These are phyloP conservation scores for Setaria italica DNA, from an alignment of 202 grass and related monocot genomes.

Conservation along the genomic window DNA sequence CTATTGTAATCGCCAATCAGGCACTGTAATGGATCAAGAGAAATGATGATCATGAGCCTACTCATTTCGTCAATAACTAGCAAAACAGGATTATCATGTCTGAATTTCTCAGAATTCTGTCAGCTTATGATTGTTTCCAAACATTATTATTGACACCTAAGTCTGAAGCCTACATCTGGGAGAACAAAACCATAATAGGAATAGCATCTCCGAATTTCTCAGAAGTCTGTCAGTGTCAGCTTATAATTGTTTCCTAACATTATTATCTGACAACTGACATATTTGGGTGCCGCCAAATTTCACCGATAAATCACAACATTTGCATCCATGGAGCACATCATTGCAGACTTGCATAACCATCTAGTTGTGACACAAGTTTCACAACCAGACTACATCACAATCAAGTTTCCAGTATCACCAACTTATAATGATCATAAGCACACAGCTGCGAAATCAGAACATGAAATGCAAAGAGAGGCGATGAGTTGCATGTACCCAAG, in stretches of 20 bases:
- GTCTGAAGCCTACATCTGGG: not conserved
- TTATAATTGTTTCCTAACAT: too few relatives aligned
- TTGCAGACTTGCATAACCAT: not conserved
- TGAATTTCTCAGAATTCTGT: not conserved
- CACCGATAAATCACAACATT: not conserved
- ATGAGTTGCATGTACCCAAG: conserved; percentile 31
- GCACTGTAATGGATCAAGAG: not conserved
- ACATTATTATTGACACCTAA: not conserved
- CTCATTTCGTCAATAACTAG: not conserved
- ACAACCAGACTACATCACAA: not conserved
- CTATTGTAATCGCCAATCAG: not conserved
- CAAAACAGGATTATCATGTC: not conserved
- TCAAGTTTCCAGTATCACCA: conserved; percentile 5
- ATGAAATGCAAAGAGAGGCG: not conserved
- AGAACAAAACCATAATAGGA: not conserved
- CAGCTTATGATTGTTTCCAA: not conserved
- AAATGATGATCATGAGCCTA: not conserved
- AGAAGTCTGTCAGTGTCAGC: too few relatives aligned
- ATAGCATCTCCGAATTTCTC: too few relatives aligned
- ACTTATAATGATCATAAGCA: conserved; percentile 2
- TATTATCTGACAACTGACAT: too few relatives aligned
- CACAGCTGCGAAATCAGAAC: not conserved
- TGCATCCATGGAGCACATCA: not conserved
- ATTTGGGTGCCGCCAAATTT: too few relatives aligned
- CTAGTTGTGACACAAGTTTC: conserved; percentile 10